Base-by-base conservation (phyloP, 169 alveolate species). In the Blepharisma undulans region DNA sequence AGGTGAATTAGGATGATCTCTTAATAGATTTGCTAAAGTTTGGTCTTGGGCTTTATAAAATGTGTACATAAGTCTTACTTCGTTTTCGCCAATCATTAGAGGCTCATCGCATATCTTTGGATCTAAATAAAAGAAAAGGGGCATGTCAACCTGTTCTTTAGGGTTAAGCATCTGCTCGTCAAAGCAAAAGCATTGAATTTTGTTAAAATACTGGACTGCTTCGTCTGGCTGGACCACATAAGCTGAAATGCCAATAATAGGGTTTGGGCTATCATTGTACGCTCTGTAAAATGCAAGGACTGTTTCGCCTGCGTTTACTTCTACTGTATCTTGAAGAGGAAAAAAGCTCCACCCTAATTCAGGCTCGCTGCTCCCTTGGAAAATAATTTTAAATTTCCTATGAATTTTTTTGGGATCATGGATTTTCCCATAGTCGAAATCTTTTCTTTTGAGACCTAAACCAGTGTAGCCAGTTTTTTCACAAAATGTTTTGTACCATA, bases 101-200 rank as follows among this genome's bases (percentile, higher is more conserved):
- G 97, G 96, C 85, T 98, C 99, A 72, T 97, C 95, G 85, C 97
- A 93, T 21, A 98, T 97, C 32, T 96, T 98, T 0, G 99, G 99
- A 89, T 97, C 99, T 77, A 98, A 92, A 93, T 98, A 98, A 95
- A 98, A 98, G 36, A 98, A 95, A 84, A 98, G 97, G 16, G 99
- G 99, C 91, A 98, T 88, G 90, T 98, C 99, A 27, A 98, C 99
- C 76, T 98, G 98, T 95, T 98, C 99, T 27, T 97, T 97, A 2
- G 99, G 99, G 86, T 98, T 95, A 30, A 98, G 95, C 95, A 98
- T 92, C 94, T 98, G 98, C 90, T 98, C 99, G 77, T 98, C 99
- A 87, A 98, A 98, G 94, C 99, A 98, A 94, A 98, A 98, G 90
- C 99, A 98, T 91, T 98, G 99, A 80, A 98, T 97, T 94, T 98